Evolutionary conservation across 2,329 filamentous ascomycete species (phyloP), one percentile per base, ranked within the genome.

Genomic region (Monascus ruber): DNA sequence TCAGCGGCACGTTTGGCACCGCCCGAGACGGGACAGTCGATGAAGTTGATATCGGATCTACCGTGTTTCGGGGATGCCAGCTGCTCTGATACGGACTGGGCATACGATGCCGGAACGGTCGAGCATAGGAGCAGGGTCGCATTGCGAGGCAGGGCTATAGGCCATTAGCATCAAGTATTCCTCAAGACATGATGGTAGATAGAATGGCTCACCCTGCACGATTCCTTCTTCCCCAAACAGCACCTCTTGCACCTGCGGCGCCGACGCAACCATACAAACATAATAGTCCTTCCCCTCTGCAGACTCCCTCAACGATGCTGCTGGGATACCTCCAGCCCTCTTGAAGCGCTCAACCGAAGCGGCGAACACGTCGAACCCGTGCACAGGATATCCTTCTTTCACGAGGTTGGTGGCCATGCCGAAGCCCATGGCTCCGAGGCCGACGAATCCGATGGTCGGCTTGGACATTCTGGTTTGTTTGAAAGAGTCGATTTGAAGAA

Each of bases 361-460:
- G 2, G 66, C 65, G 64, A 75, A 85, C 32, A 85, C 74, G 53
- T 87, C 83, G 56, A 78, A 86, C 40, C 82, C 82, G 24, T 75
- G 79, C 24, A 86, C 81, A 25, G 65, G 44, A 59, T 81, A 83
- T 42, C 79, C 79, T 46, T 74, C 64, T 48, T 77, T 76, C 51
- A 85, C 68, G 34, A 87, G 73, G 55, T 85, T 73, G 43, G 76
- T 83, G 46, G 83, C 83, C 82, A 87, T 86, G 55, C 83, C 83
- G 58, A 85, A 83, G 55, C 83, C 83, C 83, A 86, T 86, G 61
- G 82, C 82, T 41, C 83, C 83, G 3, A 87, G 78, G 67, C 83
- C 83, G 46, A 83, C 79, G 62, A 85, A 85, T 47, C 76, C 73
- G 39, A 83, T 65, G 38, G 61, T 53, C 25, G 70, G 68, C 53